Percentiles rank a stretch among this genome's conserved stretches.
phyloP scores from a whole-genome alignment of 1,284 basidiomycete genomes.

The Papiliotrema laurentii region DNA sequence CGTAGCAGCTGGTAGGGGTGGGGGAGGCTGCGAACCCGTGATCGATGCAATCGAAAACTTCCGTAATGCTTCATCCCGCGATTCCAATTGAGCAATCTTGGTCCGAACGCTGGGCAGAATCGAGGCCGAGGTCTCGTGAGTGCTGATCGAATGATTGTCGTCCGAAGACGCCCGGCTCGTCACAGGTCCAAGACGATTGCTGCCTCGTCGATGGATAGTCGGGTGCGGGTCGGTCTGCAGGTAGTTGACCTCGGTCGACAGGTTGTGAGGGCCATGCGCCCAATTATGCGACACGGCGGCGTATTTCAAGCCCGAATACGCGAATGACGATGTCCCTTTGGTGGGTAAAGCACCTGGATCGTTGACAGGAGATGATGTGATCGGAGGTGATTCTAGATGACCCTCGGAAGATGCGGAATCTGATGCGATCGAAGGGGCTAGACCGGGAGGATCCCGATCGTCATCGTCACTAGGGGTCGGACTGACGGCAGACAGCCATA shows the following conservation, averaged over 20 bases:
- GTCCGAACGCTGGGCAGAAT: constrained; percentile 29
- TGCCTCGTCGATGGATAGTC: neutral
- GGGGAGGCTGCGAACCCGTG: too few relatives aligned
- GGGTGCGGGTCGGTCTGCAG: constrained; percentile 3
- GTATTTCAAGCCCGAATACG: neutral
- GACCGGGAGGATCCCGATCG: constrained; percentile 20
- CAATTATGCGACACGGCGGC: neutral
- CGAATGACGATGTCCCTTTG: too few relatives aligned
- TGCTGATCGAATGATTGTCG: constrained; percentile 2
- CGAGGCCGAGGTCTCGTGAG: constrained; percentile 10
- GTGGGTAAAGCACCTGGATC: constrained; percentile 1
- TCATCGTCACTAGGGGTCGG: neutral
- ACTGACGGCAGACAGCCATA: neutral
- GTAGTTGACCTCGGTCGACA: neutral
- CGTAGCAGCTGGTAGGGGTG: too few relatives aligned
- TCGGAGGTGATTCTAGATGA: constrained; percentile 24
- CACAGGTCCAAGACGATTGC: neutral
- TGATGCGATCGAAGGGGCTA: constrained; percentile 32
- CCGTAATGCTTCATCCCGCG: constrained; percentile 34
- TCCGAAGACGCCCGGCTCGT: neutral
- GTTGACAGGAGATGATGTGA: neutral
- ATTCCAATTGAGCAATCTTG: constrained; percentile 40
- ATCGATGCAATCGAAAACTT: constrained; percentile 33
- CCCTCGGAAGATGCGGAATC: constrained; percentile 36
- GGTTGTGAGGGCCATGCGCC: neutral